These are phyloP conservation scores for Elongisporangium senticosum DNA, from an alignment of 352 stramenopile genomes.

Conservation along the genomic window DNA sequence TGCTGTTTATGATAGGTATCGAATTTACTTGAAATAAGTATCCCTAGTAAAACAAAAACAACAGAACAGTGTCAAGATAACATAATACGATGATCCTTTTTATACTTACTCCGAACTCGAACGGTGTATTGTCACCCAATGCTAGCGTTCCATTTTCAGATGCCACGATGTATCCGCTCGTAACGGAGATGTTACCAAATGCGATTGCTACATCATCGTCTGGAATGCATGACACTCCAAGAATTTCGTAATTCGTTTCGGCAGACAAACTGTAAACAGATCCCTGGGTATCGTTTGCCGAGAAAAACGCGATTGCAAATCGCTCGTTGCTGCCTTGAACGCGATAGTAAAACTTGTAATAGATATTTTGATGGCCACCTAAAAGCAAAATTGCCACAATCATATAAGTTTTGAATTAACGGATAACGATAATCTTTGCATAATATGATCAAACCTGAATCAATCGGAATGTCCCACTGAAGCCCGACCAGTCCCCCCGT, in stretches of 20 bases:
- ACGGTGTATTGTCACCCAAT: conserved; percentile 10
- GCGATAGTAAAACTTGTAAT: conserved; percentile 35
- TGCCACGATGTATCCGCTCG: conserved; percentile 19
- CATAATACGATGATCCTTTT: not conserved
- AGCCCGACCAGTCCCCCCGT: conserved; percentile 40
- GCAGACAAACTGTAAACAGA: conserved; percentile 34
- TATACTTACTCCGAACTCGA: conserved; percentile 46
- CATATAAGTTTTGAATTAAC: not conserved
- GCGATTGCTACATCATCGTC: conserved; percentile 3
- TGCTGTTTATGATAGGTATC: not conserved
- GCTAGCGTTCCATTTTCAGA: not conserved
- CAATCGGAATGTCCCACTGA: conserved; percentile 26
- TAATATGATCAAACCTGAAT: conserved; percentile 20
- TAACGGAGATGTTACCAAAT: conserved; percentile 16
- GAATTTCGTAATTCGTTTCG: conserved; percentile 47
- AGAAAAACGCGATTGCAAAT: conserved; percentile 21
- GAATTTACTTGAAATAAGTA: conserved; percentile 49
- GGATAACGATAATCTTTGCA: not conserved
- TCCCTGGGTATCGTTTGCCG: conserved; percentile 9
- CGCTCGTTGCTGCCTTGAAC: conserved; percentile 7
- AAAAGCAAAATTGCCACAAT: not conserved
- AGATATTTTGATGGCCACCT: conserved; percentile 22
- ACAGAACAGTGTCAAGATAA: not conserved
- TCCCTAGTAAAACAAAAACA: conserved; percentile 14
- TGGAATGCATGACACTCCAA: conserved; percentile 24